Conservation (phyloP, 139 green algal genomes). For the Chlamydomonas sp. region DNA sequence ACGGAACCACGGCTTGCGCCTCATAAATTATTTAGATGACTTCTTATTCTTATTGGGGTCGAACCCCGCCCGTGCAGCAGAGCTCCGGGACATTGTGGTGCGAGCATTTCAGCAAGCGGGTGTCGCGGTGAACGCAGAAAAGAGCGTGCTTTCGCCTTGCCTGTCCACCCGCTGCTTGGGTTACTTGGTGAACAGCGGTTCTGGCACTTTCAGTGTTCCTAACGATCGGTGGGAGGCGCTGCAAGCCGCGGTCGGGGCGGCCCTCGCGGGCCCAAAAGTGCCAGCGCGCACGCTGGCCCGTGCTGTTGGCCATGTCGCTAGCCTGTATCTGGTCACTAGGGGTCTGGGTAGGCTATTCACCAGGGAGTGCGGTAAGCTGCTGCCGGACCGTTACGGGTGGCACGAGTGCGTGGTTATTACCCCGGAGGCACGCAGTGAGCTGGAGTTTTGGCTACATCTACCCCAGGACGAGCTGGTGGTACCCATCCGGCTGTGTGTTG, state of each 20-base stretch:
- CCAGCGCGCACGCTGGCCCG: too few relatives aligned
- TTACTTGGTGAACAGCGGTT: not conserved
- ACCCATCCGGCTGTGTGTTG: too few relatives aligned
- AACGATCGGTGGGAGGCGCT: not conserved
- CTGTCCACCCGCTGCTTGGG: not conserved
- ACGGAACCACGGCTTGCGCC: not conserved
- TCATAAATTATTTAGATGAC: not conserved
- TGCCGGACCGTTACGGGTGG: not conserved
- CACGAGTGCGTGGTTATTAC: not conserved
- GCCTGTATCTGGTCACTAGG: not conserved
- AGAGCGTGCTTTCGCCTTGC: not conserved
- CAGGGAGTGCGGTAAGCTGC: not conserved
- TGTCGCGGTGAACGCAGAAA: not conserved
- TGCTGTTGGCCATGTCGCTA: too few relatives aligned
- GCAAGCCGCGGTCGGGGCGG: too few relatives aligned
- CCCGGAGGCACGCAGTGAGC: not conserved
- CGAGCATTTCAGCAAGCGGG: not conserved
- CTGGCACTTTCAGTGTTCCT: not conserved
- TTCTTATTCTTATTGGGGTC: not conserved
- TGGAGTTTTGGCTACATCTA: not conserved
- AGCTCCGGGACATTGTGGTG: not conserved
- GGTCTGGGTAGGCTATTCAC: not conserved
- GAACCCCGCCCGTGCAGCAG: too few relatives aligned
- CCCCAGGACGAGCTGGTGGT: too few relatives aligned
- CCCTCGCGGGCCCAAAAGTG: too few relatives aligned